These are phyloP conservation scores for Limnanthes douglasii DNA, from an alignment of 345 rosid genomes.

Conservation along the genomic window DNA sequence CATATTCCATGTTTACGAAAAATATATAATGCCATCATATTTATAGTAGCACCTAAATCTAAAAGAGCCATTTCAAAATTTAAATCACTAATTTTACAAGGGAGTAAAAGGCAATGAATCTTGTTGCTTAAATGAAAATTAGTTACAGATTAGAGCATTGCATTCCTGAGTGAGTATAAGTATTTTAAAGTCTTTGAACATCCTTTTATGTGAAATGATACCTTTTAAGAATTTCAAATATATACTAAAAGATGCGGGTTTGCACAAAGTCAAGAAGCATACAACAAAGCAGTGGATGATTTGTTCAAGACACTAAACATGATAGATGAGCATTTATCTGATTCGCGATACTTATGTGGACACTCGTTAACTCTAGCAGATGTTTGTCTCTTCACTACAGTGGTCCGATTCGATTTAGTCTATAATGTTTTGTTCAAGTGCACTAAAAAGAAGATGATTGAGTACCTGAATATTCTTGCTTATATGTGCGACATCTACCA, in stretches of 20 bases:
- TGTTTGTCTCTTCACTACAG: constrained; percentile 69
- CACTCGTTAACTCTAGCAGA: constrained; percentile 48
- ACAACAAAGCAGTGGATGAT: constrained; percentile 50
- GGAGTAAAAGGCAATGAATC: too few species aligned
- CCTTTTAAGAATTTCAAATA: too few species aligned
- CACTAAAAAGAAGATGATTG: constrained; percentile 64
- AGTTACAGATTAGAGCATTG: too few species aligned
- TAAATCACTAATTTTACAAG: too few species aligned
- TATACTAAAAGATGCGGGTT: constrained; percentile 50
- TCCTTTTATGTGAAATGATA: too few species aligned
- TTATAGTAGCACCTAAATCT: too few species aligned
- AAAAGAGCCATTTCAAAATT: too few species aligned
- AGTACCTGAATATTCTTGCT: constrained; percentile 52
- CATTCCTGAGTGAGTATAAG: too few species aligned
- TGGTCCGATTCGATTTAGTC: constrained; percentile 65
- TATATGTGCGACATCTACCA: constrained; percentile 64
- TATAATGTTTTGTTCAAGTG: constrained; percentile 78
- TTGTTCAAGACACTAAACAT: constrained; percentile 42
- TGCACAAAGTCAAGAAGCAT: constrained; percentile 82
- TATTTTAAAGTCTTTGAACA: too few species aligned
- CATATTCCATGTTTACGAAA: too few species aligned
- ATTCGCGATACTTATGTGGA: constrained; percentile 62
- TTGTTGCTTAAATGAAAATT: too few species aligned
- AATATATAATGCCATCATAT: too few species aligned
- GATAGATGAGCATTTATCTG: constrained; percentile 38